Base-by-base conservation (phyloP, 2,329 filamentous ascomycete genomes). In the Colletotrichum sublineola region DNA sequence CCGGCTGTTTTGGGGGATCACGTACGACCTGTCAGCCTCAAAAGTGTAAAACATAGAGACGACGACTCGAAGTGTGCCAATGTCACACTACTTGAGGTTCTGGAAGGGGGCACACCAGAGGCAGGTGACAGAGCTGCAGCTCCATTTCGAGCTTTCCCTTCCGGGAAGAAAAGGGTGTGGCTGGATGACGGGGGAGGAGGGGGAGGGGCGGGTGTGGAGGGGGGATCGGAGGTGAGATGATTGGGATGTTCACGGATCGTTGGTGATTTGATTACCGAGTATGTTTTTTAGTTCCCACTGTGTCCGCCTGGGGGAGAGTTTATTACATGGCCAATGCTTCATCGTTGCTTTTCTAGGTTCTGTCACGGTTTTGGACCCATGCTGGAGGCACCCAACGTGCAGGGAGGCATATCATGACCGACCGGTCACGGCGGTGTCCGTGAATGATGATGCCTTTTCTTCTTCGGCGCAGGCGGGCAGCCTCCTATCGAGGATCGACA, bases 401-500 rank as follows among this genome's bases (percentile, higher is more conserved):
- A 40, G 40, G 15, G 1, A 9, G 46, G 46, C 20, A 24, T 50
- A 6, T 6, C 24, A 29, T 29, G n/a, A 8, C 6, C 24, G n/a
- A 52, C 11, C 15, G 2, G 14, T 53, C 24, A 53, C 14, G 29
- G 20, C 53, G 48, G 48, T 24, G 48, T 55, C 52, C 31, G n/a
- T 18, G 31, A 14, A 52, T 18, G 58, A 62, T 62, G 42, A 29
- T 36, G 20, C 15, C 7, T 36, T 15, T 38, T 56, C 4, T 56
- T 31, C 36, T 48, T 50, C 24, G 14, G 63, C 40, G 33, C 46
- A 24, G 63, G 40, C 42, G 6, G 18, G 6, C 42, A 15, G 3
- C 18, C 42, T 8, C 42, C 31, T 29, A 31, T 42, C 18, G 50
- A 40, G 52, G 67, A 69, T 69, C 61, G 61, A 69, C 52, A 24